Conservation (phyloP, 306 rosid species). For the Rosa lucieae region DNA sequence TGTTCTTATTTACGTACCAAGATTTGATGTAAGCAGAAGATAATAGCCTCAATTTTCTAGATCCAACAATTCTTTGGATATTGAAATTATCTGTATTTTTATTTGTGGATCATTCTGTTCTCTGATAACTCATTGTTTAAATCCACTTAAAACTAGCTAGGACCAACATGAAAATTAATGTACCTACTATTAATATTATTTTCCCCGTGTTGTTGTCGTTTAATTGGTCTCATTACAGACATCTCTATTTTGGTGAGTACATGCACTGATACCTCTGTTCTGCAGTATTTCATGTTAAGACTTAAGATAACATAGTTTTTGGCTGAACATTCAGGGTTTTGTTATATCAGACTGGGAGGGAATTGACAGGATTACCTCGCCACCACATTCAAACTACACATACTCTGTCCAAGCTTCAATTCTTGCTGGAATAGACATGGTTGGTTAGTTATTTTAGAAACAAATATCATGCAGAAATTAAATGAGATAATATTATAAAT, state of each 20-base stretch:
- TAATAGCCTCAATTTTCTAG: background rate
- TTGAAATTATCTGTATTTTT: background rate
- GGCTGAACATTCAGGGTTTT: constrained; percentile 74
- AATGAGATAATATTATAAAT: constrained; percentile 10
- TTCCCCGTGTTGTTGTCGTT: background rate
- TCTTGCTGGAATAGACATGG: constrained; percentile 95
- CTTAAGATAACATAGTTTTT: constrained; percentile 15
- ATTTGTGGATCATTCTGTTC: background rate
- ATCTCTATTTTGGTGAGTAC: constrained; percentile 6
- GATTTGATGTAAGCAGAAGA: constrained; percentile 1
- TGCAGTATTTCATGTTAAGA: constrained; percentile 22
- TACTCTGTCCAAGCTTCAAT: constrained; percentile 79
- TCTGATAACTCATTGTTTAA: background rate
- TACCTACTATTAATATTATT: background rate
- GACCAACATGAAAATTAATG: background rate
- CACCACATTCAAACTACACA: constrained; percentile 76
- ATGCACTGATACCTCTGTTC: background rate
- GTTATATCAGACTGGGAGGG: constrained; percentile 99
- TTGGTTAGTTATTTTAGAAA: constrained; percentile 38
- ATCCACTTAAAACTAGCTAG: background rate
- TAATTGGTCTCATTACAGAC: background rate
- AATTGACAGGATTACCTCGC: constrained; percentile 73
- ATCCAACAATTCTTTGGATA: background rate
- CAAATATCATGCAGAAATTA: constrained; percentile 19
- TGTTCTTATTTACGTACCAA: constrained; percentile 1